These are phyloP conservation scores for Centrapalus pauciflorus DNA, from an alignment of 129 eudicot species.

Conservation along the genomic window DNA sequence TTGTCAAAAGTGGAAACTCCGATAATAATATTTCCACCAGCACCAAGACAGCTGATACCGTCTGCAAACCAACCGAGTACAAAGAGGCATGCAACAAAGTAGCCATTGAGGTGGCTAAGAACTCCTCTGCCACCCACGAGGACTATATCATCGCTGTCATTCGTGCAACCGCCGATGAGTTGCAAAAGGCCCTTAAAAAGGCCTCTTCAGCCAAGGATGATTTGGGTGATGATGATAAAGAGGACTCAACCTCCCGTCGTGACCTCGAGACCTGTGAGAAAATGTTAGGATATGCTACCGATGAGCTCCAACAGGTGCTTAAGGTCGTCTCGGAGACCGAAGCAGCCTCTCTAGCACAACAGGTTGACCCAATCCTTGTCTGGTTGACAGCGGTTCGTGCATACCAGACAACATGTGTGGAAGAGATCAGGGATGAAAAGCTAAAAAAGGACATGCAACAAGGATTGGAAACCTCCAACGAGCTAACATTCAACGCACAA, in stretches of 20 bases:
- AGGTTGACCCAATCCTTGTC: conserved; percentile 36
- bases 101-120: conserved; percentile 39
- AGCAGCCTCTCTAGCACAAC: conserved; percentile 29
- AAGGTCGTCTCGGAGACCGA: conserved; percentile 36
- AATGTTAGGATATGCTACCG: conserved; percentile 41
- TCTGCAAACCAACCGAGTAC: conserved; percentile 46
- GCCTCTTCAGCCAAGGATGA: conserved; percentile 28
- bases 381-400: conserved; percentile 48
- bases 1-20: conserved; percentile 23
- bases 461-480: conserved; percentile 47
- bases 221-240: conserved; percentile 25
- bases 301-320: conserved; percentile 40
- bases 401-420: conserved; percentile 46
- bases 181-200: conserved; percentile 38
- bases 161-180: conserved; percentile 45
- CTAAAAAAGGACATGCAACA: conserved; percentile 28
- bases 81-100: conserved; percentile 53
- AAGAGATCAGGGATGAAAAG: conserved; percentile 36
- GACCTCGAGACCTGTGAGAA: conserved; percentile 59
- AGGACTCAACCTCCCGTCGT: conserved; percentile 20
- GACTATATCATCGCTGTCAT: conserved; percentile 53
- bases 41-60: conserved; percentile 33
- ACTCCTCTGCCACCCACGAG: conserved; percentile 47
- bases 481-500: conserved; percentile 54
- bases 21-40: conserved; percentile 29